phyloP scores from a whole-genome alignment of 139 green algal species.

The Auxenochlorella protothecoides region DNA sequence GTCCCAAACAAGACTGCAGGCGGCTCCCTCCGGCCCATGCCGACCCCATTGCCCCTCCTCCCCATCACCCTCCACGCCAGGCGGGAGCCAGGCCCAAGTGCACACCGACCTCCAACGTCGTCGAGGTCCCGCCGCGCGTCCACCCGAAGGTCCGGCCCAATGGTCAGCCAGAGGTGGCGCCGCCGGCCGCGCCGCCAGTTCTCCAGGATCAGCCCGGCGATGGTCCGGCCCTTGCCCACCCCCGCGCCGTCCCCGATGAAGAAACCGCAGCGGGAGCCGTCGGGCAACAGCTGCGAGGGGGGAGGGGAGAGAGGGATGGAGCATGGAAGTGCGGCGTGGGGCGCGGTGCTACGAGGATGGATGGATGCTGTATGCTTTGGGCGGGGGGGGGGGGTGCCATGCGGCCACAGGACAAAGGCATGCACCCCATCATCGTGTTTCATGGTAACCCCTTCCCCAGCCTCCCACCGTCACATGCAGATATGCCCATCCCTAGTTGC shows the following conservation, averaged over 20 bases:
- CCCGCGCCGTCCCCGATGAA: constrained; percentile 34
- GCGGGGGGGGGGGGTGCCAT: background rate
- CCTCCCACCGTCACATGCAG: no score
- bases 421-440: constrained; percentile 5
- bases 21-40: background rate
- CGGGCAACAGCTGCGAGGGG: no score
- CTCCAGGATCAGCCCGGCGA: constrained; percentile 72
- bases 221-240: constrained; percentile 69
- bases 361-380: background rate
- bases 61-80: no score
- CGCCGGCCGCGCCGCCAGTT: constrained; percentile 60
- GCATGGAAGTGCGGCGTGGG: no score
- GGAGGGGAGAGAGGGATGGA: no score
- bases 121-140: constrained; percentile 61
- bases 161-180: constrained; percentile 61
- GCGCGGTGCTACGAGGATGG: no score
- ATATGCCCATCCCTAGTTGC: no score
- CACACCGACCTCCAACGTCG: constrained; percentile 29
- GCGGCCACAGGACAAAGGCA: constrained; percentile 24
- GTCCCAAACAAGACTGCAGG: background rate
- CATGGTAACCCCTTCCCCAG: no score
- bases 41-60: no score
- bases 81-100: no score
- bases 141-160: constrained; percentile 41
- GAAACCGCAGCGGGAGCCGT: background rate